Percentiles rank a stretch among this genome's conserved stretches.
These are phyloP conservation scores for Penicillium decumbens DNA, from an alignment of 2,329 filamentous ascomycete species.

Conservation along the genomic window DNA sequence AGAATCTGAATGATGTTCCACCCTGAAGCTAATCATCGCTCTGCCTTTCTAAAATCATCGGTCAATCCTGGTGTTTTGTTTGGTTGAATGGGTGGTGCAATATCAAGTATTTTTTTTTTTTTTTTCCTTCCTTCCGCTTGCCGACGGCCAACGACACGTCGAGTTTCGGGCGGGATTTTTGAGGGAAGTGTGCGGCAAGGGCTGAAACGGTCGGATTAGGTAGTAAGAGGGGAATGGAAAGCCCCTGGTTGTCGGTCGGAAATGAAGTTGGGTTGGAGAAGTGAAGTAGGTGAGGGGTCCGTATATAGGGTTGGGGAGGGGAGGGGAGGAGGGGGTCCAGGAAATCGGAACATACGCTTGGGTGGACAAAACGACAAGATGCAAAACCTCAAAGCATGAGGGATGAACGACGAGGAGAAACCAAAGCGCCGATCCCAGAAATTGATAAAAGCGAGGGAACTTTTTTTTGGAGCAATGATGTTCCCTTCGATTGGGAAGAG, in stretches of 20 bases:
- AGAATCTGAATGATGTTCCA: constrained; percentile 41
- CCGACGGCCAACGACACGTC: constrained; percentile 8
- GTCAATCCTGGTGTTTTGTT: constrained; percentile 22
- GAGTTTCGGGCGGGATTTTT: not conserved
- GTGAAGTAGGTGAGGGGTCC: not conserved
- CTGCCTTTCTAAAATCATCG: constrained; percentile 33
- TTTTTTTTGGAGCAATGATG: constrained; percentile 16
- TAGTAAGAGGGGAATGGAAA: not conserved
- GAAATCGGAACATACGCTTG: constrained; percentile 22
- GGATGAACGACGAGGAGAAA: constrained; percentile 12
- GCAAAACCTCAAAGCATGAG: constrained; percentile 27
- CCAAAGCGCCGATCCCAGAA: constrained; percentile 18
- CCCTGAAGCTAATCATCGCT: constrained; percentile 44
- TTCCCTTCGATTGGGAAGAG: constrained; percentile 15
- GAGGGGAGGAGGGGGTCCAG: constrained; percentile 14
- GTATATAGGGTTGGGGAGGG: constrained; percentile 4
- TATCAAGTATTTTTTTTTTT: constrained; percentile 14
- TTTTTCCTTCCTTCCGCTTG: constrained; percentile 1
- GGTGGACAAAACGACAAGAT: constrained; percentile 26
- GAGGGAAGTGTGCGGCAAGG: constrained; percentile 3
- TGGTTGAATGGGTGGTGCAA: not conserved
- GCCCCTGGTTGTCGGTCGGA: not conserved
- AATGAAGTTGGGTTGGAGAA: not conserved
- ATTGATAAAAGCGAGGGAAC: constrained; percentile 11
- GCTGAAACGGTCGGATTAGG: constrained; percentile 1